Percentiles rank a stretch among this genome's conserved stretches.
These are phyloP conservation scores for Styphnolobium japonicum DNA, from an alignment of 306 rosid genomes.

Conservation along the genomic window DNA sequence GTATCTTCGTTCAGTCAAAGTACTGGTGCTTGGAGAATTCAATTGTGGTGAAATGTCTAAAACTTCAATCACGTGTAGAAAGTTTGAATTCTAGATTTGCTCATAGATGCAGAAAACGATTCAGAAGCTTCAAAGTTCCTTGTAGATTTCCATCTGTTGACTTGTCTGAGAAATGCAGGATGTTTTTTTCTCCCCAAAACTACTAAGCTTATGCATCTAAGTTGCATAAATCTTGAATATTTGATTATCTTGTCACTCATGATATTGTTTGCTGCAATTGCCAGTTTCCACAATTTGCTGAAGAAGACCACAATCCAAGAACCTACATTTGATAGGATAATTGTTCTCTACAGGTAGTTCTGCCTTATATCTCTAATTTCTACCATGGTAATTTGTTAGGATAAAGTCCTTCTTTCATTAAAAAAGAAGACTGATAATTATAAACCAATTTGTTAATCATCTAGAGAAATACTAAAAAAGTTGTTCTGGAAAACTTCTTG, in stretches of 20 bases:
- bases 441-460: neutral
- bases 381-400: neutral
- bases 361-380: neutral
- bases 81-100: neutral
- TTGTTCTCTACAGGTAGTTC: slow-evolving; percentile 78
- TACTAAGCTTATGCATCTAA: neutral
- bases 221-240: neutral
- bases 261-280: slow-evolving; percentile 29
- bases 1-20: neutral
- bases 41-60: neutral
- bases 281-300: slow-evolving; percentile 54
- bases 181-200: neutral
- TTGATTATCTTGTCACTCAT: neutral
- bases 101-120: neutral
- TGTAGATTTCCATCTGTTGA: neutral
- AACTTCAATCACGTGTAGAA: neutral
- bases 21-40: neutral
- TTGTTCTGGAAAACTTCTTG: neutral
- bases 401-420: neutral
- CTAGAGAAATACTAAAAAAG: neutral
- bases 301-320: slow-evolving; percentile 73
- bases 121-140: neutral
- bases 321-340: slow-evolving; percentile 89
- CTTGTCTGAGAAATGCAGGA: neutral
- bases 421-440: neutral